These are phyloP conservation scores for Onygena corvina DNA, from an alignment of 2,329 filamentous ascomycete genomes.

Conservation along the genomic window DNA sequence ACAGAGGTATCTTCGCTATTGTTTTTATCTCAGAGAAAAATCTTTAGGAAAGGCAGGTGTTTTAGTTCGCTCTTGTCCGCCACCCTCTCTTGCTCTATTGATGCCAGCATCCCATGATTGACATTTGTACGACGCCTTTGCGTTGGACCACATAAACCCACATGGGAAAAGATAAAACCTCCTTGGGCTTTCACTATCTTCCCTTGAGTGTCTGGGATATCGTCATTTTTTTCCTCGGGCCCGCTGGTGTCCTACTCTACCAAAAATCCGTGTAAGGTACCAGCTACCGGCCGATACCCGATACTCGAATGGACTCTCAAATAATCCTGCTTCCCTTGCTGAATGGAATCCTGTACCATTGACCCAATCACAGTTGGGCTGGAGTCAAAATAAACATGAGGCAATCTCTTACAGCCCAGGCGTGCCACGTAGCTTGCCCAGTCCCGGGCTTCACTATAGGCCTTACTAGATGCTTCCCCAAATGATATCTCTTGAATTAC, in stretches of 20 bases:
- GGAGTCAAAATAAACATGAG: slow-evolving; percentile 6
- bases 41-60: too few relatives aligned
- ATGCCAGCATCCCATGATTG: slow-evolving; percentile 3
- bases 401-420: slow-evolving; percentile 4
- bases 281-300: slow-evolving; percentile 1
- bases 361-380: background rate
- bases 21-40: too few relatives aligned
- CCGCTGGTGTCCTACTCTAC: background rate
- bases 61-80: too few relatives aligned
- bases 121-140: background rate
- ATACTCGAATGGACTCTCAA: background rate
- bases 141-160: background rate
- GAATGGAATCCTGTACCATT: background rate
- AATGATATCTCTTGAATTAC: slow-evolving; percentile 2
- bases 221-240: background rate
- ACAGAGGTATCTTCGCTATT: background rate
- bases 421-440: slow-evolving; percentile 5
- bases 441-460: background rate
- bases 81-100: background rate
- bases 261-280: background rate
- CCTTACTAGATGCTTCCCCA: background rate
- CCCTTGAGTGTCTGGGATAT: background rate
- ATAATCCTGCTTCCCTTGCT: slow-evolving; percentile 2
- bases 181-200: background rate
- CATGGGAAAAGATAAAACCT: background rate